Evolutionary conservation across 2,329 filamentous ascomycete species (phyloP).

Genomic region (Fusarium sp.): DNA sequence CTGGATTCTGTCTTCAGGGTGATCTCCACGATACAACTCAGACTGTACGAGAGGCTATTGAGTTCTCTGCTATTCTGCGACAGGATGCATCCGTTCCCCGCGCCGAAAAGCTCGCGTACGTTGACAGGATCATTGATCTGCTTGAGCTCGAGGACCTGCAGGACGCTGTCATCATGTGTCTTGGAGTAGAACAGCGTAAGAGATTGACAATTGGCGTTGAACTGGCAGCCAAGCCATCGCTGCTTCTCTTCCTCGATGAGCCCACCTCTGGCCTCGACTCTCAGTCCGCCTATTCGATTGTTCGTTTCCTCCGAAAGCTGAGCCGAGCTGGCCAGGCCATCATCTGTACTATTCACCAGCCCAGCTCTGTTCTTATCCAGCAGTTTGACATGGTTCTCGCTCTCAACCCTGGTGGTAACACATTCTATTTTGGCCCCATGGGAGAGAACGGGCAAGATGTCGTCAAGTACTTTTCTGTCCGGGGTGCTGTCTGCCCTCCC

Average conservation of each 20-base stretch:
- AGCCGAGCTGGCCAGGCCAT: slow-evolving; percentile 71
- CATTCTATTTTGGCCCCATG: slow-evolving; percentile 68
- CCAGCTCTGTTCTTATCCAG: slow-evolving; percentile 66
- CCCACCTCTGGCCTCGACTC: slow-evolving; percentile 69
- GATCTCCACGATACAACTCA: slow-evolving; percentile 75
- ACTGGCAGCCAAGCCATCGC: slow-evolving; percentile 66
- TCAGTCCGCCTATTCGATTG: slow-evolving; percentile 70
- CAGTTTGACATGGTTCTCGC: slow-evolving; percentile 69
- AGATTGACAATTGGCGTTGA: slow-evolving; percentile 68
- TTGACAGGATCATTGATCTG: slow-evolving; percentile 74
- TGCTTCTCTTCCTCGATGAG: slow-evolving; percentile 75
- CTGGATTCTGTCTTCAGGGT: slow-evolving; percentile 75
- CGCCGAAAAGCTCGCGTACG: slow-evolving; percentile 75
- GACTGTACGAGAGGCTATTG: slow-evolving; percentile 75
- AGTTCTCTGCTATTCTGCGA: slow-evolving; percentile 75
- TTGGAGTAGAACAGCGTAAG: slow-evolving; percentile 71
- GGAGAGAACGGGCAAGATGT: slow-evolving; percentile 62
- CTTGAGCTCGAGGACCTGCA: slow-evolving; percentile 76
- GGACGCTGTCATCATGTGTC: slow-evolving; percentile 71
- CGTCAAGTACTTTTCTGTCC: slow-evolving; percentile 68
- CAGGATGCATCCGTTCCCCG: slow-evolving; percentile 69
- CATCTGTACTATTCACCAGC: slow-evolving; percentile 72
- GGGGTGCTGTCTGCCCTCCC: slow-evolving; percentile 76
- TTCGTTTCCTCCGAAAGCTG: slow-evolving; percentile 71
- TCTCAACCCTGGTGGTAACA: slow-evolving; percentile 65